Percentiles rank a stretch among this genome's conserved stretches.
Conservation (phyloP, 345 rosid species). For the Aquilaria malaccensis region DNA sequence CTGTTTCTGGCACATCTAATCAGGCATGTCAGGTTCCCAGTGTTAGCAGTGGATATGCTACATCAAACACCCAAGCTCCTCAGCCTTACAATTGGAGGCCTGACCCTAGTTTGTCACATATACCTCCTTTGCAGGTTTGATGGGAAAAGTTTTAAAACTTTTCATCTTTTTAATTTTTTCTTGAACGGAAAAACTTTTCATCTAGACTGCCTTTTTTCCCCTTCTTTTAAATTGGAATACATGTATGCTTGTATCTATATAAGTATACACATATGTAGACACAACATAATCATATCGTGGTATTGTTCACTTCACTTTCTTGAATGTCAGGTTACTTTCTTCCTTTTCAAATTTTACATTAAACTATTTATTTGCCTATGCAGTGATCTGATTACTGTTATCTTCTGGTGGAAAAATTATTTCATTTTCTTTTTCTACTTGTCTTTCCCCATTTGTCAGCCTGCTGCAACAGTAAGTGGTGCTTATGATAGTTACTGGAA, state of each 20-base stretch:
- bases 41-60: conserved; percentile 45
- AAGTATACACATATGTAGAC: no score
- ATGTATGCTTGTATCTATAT: no score
- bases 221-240: no score
- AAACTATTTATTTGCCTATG: not conserved
- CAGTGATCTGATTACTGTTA: not conserved
- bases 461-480: conserved; percentile 43
- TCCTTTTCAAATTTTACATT: not conserved
- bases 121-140: conserved; percentile 69
- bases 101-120: conserved; percentile 40
- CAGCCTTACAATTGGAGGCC: conserved; percentile 57
- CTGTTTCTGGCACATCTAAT: conserved; percentile 46
- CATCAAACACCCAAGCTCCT: conserved; percentile 56
- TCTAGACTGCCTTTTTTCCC: no score
- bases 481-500: conserved; percentile 75
- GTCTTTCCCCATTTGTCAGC: conserved; percentile 35
- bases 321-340: no score
- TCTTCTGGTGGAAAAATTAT: conserved; percentile 6
- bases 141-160: no score
- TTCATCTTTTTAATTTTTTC: no score
- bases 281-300: no score
- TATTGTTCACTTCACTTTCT: no score
- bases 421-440: conserved; percentile 15
- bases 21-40: conserved; percentile 48
- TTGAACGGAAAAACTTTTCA: not conserved